Conservation (phyloP, 306 rosid species). For the Oxytropis ochrocephala region DNA sequence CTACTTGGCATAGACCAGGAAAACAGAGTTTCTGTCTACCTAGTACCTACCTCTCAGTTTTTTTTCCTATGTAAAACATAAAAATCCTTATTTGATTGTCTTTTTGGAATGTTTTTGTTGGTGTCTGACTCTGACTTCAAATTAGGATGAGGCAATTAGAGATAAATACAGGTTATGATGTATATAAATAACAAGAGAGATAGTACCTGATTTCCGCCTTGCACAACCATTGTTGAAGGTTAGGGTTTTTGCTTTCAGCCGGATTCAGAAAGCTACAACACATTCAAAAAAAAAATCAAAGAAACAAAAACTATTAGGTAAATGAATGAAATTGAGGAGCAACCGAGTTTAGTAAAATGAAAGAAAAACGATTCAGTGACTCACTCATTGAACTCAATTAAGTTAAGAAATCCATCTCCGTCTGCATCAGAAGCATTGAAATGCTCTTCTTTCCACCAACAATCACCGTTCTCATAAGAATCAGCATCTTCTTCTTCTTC, state of each 20-base stretch:
- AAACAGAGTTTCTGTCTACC: too few species aligned
- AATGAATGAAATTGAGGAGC: neutral
- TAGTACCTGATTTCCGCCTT: slow-evolving; percentile 90
- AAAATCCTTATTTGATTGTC: too few species aligned
- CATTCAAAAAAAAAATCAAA: neutral
- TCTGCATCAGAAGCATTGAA: slow-evolving; percentile 83
- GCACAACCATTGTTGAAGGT: slow-evolving; percentile 74
- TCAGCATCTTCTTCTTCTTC: slow-evolving; percentile 58
- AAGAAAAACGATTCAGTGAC: slow-evolving; percentile 18
- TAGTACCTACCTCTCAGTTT: too few species aligned
- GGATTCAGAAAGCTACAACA: slow-evolving; percentile 78
- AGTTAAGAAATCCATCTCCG: slow-evolving; percentile 68
- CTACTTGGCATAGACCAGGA: too few species aligned
- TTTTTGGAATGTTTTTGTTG: too few species aligned
- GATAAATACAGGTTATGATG: neutral
- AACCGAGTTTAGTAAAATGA: neutral
- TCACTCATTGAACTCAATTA: slow-evolving; percentile 86
- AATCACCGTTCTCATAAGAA: slow-evolving; percentile 71
- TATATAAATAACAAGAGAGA: neutral
- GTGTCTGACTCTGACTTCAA: too few species aligned
- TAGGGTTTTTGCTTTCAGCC: slow-evolving; percentile 76
- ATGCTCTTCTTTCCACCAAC: slow-evolving; percentile 87
- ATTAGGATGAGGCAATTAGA: too few species aligned
- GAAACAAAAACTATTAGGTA: neutral
- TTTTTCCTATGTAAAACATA: too few species aligned